These are phyloP conservation scores for Tuber microsphaerosporum DNA, from an alignment of 495 filamentous ascomycete species.

Conservation along the genomic window DNA sequence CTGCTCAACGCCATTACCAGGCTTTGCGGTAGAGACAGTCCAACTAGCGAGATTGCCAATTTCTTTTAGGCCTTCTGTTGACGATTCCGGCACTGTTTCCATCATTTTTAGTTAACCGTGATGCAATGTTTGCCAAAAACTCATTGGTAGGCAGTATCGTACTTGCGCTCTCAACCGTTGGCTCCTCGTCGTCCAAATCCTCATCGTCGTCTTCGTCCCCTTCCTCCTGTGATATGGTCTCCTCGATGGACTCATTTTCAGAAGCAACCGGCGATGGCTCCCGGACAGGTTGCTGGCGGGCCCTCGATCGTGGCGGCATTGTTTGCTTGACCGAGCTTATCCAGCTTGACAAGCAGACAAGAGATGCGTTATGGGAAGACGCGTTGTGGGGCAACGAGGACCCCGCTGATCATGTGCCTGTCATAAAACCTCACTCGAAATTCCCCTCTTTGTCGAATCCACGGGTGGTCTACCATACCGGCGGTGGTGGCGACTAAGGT, in stretches of 20 bases:
- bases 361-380: not conserved
- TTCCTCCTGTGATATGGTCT: slow-evolving; percentile 39
- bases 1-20: slow-evolving; percentile 78
- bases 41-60: slow-evolving; percentile 92
- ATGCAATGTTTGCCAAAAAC: not conserved
- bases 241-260: slow-evolving; percentile 36
- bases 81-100: slow-evolving; percentile 21
- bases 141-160: slow-evolving; percentile 6
- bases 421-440: not conserved
- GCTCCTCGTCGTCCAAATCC: slow-evolving; percentile 41
- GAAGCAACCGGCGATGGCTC: not conserved
- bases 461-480: not conserved
- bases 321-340: not conserved
- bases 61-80: slow-evolving; percentile 59
- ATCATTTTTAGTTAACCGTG: slow-evolving; percentile 3
- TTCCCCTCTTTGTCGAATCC: not conserved
- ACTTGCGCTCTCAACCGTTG: slow-evolving; percentile 41
- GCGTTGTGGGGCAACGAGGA: not conserved
- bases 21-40: slow-evolving; percentile 85
- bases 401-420: not conserved
- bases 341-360: not conserved
- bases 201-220: slow-evolving; percentile 31
- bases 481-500: not conserved
- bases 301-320: not conserved
- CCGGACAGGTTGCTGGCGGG: not conserved